These are phyloP conservation scores for Leishmania mexicana DNA, from an alignment of 208 protist species.

Conservation along the genomic window DNA sequence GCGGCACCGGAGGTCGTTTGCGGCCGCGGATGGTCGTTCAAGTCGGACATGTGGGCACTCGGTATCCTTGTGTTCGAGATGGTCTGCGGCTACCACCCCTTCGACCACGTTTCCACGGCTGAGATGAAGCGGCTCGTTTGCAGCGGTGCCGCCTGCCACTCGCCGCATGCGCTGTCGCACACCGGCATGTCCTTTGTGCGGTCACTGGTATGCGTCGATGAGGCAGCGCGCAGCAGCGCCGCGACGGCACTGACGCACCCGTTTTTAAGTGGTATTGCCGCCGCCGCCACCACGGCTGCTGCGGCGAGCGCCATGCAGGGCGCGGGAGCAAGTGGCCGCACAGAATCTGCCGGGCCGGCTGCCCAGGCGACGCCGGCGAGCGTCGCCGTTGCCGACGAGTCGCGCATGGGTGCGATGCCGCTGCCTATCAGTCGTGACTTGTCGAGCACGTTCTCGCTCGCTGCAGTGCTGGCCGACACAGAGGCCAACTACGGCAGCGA, in stretches of 20 bases:
- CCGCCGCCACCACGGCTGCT: background rate
- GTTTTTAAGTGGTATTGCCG: slow-evolving; percentile 32
- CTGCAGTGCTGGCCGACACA: background rate
- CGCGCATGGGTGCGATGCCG: background rate
- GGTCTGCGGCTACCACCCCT: slow-evolving; percentile 56
- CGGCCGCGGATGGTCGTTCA: slow-evolving; percentile 34
- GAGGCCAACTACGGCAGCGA: background rate
- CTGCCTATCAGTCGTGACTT: slow-evolving; percentile 11
- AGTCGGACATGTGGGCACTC: slow-evolving; percentile 79
- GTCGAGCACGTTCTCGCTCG: slow-evolving; percentile 1
- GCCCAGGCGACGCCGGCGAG: background rate
- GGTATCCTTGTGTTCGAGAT: slow-evolving; percentile 69
- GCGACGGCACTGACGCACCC: slow-evolving; percentile 59
- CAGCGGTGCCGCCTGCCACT: slow-evolving; percentile 38
- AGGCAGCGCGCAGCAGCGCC: slow-evolving; percentile 46
- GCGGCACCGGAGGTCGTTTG: slow-evolving; percentile 95
- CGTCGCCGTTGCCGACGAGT: background rate
- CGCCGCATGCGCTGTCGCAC: slow-evolving; percentile 32
- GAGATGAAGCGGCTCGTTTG: slow-evolving; percentile 48
- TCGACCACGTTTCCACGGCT: slow-evolving; percentile 36
- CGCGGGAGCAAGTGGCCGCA: background rate
- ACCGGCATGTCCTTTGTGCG: slow-evolving; percentile 56
- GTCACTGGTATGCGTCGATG: slow-evolving; percentile 53
- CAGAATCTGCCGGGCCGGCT: background rate
- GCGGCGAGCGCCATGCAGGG: background rate